These are phyloP conservation scores for Geotrichum cucujoidarum DNA, from an alignment of 1,139 yeast genomes.

Conservation along the genomic window DNA sequence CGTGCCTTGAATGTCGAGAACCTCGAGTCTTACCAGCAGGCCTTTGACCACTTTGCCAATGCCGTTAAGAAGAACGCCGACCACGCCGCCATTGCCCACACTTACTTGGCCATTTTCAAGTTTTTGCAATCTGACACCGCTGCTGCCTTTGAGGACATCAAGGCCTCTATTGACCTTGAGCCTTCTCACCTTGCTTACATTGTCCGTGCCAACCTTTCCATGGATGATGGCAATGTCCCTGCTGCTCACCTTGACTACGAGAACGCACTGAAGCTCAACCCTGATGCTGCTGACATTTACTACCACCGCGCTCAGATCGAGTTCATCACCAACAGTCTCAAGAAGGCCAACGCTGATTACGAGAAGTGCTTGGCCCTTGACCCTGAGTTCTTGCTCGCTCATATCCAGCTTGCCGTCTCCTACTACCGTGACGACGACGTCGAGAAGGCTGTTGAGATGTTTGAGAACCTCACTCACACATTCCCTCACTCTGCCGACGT, in stretches of 20 bases:
- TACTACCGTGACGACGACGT: conserved; percentile 75
- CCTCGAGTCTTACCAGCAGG: conserved; percentile 65
- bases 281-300: conserved; percentile 73
- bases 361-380: conserved; percentile 70
- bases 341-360: conserved; percentile 70
- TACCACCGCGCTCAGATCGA: conserved; percentile 93
- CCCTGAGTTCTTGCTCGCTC: conserved; percentile 74
- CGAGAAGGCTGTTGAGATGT: conserved; percentile 58
- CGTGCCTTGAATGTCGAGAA: conserved; percentile 48
- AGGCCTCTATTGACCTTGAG: conserved; percentile 56
- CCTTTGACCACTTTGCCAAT: conserved; percentile 62
- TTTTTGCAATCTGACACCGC: conserved; percentile 74
- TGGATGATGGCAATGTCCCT: conserved; percentile 61
- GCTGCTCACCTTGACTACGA: conserved; percentile 68
- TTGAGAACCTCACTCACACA: conserved; percentile 65
- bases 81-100: conserved; percentile 63
- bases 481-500: conserved; percentile 89
- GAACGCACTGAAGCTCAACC: conserved; percentile 64
- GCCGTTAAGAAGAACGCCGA: conserved; percentile 46
- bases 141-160: conserved; percentile 55
- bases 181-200: conserved; percentile 84
- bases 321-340: conserved; percentile 73
- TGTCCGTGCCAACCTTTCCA: conserved; percentile 75
- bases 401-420: conserved; percentile 89
- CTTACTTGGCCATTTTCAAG: conserved; percentile 74